Evolutionary conservation across 2,329 filamentous ascomycete genomes (phyloP), one percentile per base, ranked within the genome.

Genomic region (Penicillium sp.): DNA sequence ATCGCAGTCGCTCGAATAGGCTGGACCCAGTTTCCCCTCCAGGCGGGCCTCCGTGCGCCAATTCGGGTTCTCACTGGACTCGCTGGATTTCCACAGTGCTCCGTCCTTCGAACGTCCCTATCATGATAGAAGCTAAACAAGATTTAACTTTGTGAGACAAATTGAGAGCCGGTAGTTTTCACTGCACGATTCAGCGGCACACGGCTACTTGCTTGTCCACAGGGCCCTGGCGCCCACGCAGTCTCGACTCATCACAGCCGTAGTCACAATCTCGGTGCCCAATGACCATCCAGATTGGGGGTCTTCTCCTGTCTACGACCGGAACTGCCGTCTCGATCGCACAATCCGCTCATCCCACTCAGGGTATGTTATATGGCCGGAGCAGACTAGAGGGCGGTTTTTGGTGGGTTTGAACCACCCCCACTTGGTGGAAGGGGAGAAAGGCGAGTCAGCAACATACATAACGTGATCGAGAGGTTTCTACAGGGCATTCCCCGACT

Each of bases 251-350:
- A 48, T 70, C 65, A 68, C 66, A 69, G 65, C 52, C 43, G 49
- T 58, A 61, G 56, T 70, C 59, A 64, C 61, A 61, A 56, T 58
- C 55, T 65, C 43, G 45, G 58, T 33, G 52, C 57, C 71, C 73
- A 75, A 75, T 74, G 54, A 70, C 59, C 56, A 62, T 57, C 25
- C 48, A 49, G 40, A 48, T 58, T 59, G 58, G 57, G 55, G 58
- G 57, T 19, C 37, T 58, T 62, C 45, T 59, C 52, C 52, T 58
- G 48, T 56, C 65, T 59, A 55, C 64, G 61, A 62, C 60, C 66
- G 63, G 67, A 51, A 53, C 61, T 55, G 60, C 64, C 60, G 70
- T 72, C 64, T 72, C 64, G 62, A 70, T 67, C 65, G 59, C 68
- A 63, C 63, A 65, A 65, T 66, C 59, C 63, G 65, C 67, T 67